Percentiles rank a stretch among this genome's conserved stretches.
Evolutionary conservation across 2,329 filamentous ascomycete genomes (phyloP).

Genomic region (Ophiostoma novo-ulmi): DNA sequence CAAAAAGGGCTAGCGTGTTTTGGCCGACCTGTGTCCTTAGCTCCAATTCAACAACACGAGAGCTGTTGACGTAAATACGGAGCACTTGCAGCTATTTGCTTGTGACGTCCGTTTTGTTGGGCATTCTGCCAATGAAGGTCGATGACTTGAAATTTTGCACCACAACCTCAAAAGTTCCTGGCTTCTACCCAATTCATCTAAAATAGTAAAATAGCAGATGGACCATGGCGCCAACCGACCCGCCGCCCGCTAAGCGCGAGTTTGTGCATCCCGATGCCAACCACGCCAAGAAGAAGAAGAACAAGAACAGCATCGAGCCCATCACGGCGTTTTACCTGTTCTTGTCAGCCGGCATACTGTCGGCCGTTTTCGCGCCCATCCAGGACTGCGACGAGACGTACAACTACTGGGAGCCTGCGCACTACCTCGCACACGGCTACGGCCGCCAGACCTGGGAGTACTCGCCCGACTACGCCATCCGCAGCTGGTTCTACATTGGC

Average conservation of each 20-base stretch:
- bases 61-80: conserved; percentile 8
- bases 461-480: conserved; percentile 87
- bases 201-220: not conserved
- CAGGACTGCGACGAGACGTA: conserved; percentile 98
- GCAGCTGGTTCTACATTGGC: conserved; percentile 86
- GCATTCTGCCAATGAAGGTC: not conserved
- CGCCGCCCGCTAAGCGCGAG: conserved; percentile 31
- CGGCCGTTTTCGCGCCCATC: conserved; percentile 80
- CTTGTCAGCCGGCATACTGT: conserved; percentile 64
- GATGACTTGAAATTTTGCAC: not conserved
- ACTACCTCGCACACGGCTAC: conserved; percentile 89
- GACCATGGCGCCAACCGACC: conserved; percentile 37
- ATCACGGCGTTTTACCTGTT: conserved; percentile 78
- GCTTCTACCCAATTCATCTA: not conserved
- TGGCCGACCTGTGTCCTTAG: not conserved
- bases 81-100: conserved; percentile 5
- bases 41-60: conserved; percentile 5
- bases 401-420: conserved; percentile 97
- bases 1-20: not conserved
- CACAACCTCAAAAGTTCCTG: not conserved
- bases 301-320: conserved; percentile 52
- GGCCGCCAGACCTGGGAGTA: conserved; percentile 99
- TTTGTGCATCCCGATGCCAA: conserved; percentile 47
- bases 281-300: conserved; percentile 48
- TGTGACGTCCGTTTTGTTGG: conserved; percentile 11